Percentiles rank a stretch among this genome's conserved stretches.
These are phyloP conservation scores for Simmondsia chinensis DNA, from an alignment of 148 eudicot genomes.

Conservation along the genomic window DNA sequence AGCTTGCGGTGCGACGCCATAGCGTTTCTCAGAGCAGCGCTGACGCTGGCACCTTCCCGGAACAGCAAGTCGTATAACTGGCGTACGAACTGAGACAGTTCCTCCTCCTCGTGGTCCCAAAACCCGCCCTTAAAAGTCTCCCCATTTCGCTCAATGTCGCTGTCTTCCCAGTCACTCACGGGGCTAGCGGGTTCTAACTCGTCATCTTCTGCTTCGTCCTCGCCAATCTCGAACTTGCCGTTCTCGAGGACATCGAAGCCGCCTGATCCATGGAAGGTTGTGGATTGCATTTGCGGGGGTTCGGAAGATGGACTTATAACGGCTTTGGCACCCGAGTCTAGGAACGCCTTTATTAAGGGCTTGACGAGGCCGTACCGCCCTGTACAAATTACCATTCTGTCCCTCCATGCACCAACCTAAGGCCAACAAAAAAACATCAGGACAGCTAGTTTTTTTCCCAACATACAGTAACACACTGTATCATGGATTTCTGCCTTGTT, in stretches of 20 bases:
- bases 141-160: conserved; percentile 54
- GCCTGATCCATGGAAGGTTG: conserved; percentile 61
- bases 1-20: conserved; percentile 62
- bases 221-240: conserved; percentile 90
- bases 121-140: conserved; percentile 36
- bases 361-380: conserved; percentile 59
- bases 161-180: conserved; percentile 93
- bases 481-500: too few relatives aligned
- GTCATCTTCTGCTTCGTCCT: conserved; percentile 73
- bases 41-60: conserved; percentile 49
- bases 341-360: conserved; percentile 63
- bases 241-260: conserved; percentile 55
- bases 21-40: conserved; percentile 55
- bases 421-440: too few relatives aligned
- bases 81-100: conserved; percentile 63
- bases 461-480: too few relatives aligned
- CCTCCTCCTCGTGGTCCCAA: conserved; percentile 87
- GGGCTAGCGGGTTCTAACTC: conserved; percentile 63
- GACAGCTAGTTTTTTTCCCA: too few relatives aligned
- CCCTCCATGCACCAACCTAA: conserved; percentile 98
- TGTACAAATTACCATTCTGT: conserved; percentile 74
- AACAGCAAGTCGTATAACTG: conserved; percentile 61
- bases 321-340: conserved; percentile 94
- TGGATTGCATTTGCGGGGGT: conserved; percentile 61
- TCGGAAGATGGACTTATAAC: conserved; percentile 78